Conservation (phyloP, 2,329 filamentous ascomycete species). For the Pyrenophora tritici-repentis region DNA sequence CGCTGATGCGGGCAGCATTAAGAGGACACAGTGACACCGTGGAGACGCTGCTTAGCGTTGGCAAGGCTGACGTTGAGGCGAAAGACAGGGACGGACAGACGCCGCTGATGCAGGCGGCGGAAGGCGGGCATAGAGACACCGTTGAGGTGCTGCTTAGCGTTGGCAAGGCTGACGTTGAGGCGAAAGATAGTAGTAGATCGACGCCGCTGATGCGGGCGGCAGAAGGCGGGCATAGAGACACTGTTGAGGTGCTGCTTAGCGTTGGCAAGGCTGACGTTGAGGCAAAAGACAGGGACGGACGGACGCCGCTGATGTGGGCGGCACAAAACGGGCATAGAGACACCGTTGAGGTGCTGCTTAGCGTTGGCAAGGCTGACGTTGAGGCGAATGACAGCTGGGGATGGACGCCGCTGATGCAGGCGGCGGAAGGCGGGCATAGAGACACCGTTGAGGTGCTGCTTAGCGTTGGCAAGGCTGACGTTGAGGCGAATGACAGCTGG, state of each 20-base stretch:
- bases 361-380: no score
- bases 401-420: no score
- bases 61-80: not conserved
- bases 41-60: not conserved
- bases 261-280: not conserved
- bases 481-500: no score
- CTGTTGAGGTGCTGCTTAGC: no score
- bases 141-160: conserved; percentile 6
- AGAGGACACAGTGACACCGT: not conserved
- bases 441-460: no score
- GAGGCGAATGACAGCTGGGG: no score
- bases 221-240: not conserved
- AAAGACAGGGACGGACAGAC: not conserved
- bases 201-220: not conserved
- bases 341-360: no score
- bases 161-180: conserved; percentile 9
- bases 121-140: not conserved
- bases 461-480: no score
- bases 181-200: not conserved
- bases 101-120: conserved; percentile 1
- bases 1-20: not conserved
- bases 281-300: not conserved
- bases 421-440: no score
- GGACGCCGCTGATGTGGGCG: not conserved
- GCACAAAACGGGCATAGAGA: no score